These are phyloP conservation scores for Colletotrichum zoysiae DNA, from an alignment of 2,329 filamentous ascomycete species.

Conservation along the genomic window DNA sequence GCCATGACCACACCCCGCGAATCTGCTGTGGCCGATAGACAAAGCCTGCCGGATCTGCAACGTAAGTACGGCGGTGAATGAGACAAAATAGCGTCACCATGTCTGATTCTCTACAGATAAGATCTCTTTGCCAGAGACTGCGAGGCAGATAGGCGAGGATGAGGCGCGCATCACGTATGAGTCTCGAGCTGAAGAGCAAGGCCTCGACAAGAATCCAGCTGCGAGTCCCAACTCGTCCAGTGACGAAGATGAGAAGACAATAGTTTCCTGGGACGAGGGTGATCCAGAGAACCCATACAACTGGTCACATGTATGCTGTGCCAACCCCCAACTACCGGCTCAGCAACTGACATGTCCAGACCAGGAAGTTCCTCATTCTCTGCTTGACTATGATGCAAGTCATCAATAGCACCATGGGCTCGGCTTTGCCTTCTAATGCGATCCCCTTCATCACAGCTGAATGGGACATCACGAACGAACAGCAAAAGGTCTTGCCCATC, in stretches of 20 bases:
- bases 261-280: constrained; percentile 56
- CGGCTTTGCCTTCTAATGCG: constrained; percentile 73
- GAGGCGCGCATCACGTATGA: constrained; percentile 56
- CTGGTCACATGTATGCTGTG: constrained; percentile 56
- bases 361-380: constrained; percentile 67
- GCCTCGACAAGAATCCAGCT: constrained; percentile 45
- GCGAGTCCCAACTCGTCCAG: constrained; percentile 45
- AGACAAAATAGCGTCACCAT: not conserved
- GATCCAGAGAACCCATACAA: constrained; percentile 68
- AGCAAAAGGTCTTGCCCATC: constrained; percentile 67
- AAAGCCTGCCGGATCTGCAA: constrained; percentile 16
- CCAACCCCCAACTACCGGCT: too few species aligned
- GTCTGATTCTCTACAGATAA: constrained; percentile 16
- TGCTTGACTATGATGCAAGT: constrained; percentile 69
- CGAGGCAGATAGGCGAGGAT: constrained; percentile 50
- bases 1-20: constrained; percentile 14
- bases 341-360: constrained; percentile 50
- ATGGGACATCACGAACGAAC: constrained; percentile 65
- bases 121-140: constrained; percentile 16
- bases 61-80: constrained; percentile 16
- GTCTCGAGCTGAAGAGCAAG: constrained; percentile 52
- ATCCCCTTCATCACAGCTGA: constrained; percentile 68
- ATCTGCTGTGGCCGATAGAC: not conserved
- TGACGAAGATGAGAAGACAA: constrained; percentile 47
- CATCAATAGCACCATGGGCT: constrained; percentile 77